These are phyloP conservation scores for Talaromyces sp. DNA, from an alignment of 2,329 filamentous ascomycete genomes.

Conservation along the genomic window DNA sequence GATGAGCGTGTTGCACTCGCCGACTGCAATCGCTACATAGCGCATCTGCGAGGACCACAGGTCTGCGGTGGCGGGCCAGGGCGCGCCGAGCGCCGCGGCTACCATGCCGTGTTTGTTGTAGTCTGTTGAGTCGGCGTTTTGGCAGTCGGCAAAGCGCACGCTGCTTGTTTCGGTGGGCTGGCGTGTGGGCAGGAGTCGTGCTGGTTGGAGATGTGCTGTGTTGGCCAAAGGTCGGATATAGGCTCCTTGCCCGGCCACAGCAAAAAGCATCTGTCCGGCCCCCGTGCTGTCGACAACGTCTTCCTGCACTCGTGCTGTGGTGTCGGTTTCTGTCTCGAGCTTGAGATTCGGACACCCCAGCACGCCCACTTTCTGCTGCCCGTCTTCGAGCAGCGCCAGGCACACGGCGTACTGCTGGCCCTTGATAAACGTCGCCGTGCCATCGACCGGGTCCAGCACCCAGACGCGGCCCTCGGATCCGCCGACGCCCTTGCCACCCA, in stretches of 20 bases:
- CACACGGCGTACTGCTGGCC: conserved; percentile 61
- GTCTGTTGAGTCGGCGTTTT: conserved; percentile 31
- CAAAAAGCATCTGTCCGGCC: conserved; percentile 47
- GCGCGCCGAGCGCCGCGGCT: conserved; percentile 32
- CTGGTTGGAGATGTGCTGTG: conserved; percentile 14
- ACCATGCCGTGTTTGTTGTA: conserved; percentile 34
- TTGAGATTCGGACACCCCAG: conserved; percentile 59
- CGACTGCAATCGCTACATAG: conserved; percentile 48
- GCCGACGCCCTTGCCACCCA: conserved; percentile 44
- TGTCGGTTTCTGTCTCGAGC: background rate
- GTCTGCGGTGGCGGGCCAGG: conserved; percentile 44
- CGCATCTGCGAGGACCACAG: conserved; percentile 52
- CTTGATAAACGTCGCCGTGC: conserved; percentile 57
- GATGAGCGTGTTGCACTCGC: conserved; percentile 45
- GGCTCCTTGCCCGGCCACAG: conserved; percentile 42
- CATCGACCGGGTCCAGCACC: conserved; percentile 62
- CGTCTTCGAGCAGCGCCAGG: conserved; percentile 54
- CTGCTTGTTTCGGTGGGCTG: conserved; percentile 15
- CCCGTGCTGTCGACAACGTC: conserved; percentile 40
- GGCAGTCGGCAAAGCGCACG: conserved; percentile 43
- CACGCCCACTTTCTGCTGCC: conserved; percentile 53
- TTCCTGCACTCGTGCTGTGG: conserved; percentile 24
- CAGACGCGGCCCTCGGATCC: conserved; percentile 45
- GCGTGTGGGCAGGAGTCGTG: conserved; percentile 19
- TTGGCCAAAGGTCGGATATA: conserved; percentile 32